Conservation (phyloP, 2,329 filamentous ascomycete species). For the Rugonectria rugulosa region DNA sequence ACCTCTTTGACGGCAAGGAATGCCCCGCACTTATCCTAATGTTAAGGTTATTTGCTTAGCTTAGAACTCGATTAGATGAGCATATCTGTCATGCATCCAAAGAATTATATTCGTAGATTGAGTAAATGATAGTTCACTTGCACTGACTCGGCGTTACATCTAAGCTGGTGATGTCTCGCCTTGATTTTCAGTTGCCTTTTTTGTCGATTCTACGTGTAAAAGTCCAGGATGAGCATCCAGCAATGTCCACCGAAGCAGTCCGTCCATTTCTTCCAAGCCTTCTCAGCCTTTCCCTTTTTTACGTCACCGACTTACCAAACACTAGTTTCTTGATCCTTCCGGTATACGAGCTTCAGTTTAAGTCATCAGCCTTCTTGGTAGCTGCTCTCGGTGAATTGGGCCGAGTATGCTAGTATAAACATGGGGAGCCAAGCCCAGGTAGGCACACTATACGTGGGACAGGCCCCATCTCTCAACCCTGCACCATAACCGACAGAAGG, state of each 20-base stretch:
- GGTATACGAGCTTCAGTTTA: background rate
- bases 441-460: conserved; percentile 14
- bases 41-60: conserved; percentile 8
- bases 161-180: too few species aligned
- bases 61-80: too few species aligned
- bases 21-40: too few species aligned
- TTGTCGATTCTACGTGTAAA: too few species aligned
- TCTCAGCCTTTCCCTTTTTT: background rate
- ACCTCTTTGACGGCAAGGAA: too few species aligned
- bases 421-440: background rate
- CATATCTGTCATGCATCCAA: too few species aligned
- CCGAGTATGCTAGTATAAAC: background rate
- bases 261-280: background rate
- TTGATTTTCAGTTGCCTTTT: too few species aligned
- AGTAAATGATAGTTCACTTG: too few species aligned
- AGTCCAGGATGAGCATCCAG: background rate
- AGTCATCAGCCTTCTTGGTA: background rate
- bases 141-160: too few species aligned
- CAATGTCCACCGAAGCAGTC: background rate
- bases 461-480: conserved; percentile 9
- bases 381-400: background rate
- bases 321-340: background rate
- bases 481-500: background rate
- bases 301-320: background rate
- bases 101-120: too few species aligned